phyloP scores from a whole-genome alignment of 129 eudicot species.

The Flaveria linearis region DNA sequence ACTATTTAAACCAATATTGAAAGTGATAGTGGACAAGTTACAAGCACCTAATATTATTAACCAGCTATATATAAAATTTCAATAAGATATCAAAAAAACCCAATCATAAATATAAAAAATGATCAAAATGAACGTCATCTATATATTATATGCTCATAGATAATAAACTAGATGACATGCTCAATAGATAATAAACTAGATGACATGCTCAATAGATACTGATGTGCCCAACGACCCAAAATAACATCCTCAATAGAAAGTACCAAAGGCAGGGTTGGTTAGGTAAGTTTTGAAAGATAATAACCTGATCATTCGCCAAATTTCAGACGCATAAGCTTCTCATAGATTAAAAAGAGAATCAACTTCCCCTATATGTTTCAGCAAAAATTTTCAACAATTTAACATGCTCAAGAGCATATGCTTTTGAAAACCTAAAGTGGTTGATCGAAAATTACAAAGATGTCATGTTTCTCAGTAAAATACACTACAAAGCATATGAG shows the following conservation, averaged over 20 bases:
- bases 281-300: background rate
- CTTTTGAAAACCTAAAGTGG: slow-evolving; percentile 20
- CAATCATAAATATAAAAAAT: too few relatives aligned
- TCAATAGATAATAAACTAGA: too few relatives aligned
- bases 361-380: background rate
- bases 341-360: background rate
- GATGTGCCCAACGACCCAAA: background rate
- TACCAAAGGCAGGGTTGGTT: too few relatives aligned
- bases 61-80: too few relatives aligned
- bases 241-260: background rate
- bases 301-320: background rate
- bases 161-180: too few relatives aligned
- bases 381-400: background rate
- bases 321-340: slow-evolving; percentile 1
- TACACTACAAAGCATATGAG: slow-evolving; percentile 28
- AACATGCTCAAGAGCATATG: slow-evolving; percentile 9
- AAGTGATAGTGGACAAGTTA: too few relatives aligned
- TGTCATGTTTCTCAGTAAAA: slow-evolving; percentile 12
- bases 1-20: too few relatives aligned
- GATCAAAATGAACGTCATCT: too few relatives aligned
- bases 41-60: too few relatives aligned
- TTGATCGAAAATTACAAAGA: background rate
- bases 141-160: too few relatives aligned
- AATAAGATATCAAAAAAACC: too few relatives aligned
- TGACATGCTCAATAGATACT: too few relatives aligned